phyloP scores from a whole-genome alignment of 2,329 filamentous ascomycete species.

The Ophiostoma novo-ulmi region DNA sequence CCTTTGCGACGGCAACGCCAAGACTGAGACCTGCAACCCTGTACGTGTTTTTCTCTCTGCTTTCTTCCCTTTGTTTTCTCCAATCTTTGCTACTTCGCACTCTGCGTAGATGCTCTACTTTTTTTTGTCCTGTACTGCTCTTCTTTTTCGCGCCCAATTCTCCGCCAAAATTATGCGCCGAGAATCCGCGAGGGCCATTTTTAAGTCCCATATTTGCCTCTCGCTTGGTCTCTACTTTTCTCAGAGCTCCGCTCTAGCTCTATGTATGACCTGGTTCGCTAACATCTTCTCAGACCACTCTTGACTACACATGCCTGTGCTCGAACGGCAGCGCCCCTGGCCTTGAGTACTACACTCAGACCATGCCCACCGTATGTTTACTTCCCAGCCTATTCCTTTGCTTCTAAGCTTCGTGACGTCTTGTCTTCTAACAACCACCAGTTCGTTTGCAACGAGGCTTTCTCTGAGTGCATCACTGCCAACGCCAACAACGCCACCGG shows the following conservation, averaged over 20 bases:
- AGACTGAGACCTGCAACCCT: slow-evolving; percentile 42
- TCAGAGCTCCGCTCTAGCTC: not conserved
- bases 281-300: slow-evolving; percentile 35
- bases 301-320: slow-evolving; percentile 49
- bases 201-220: slow-evolving; percentile 10
- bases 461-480: slow-evolving; percentile 42
- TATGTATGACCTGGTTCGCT: slow-evolving; percentile 9
- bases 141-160: not conserved
- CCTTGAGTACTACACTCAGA: slow-evolving; percentile 50
- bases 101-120: not conserved
- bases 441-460: slow-evolving; percentile 51
- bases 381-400: not conserved
- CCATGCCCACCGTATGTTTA: slow-evolving; percentile 41
- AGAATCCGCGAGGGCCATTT: not conserved
- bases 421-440: slow-evolving; percentile 25
- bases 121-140: not conserved
- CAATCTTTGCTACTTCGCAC: not conserved
- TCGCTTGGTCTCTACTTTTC: not conserved
- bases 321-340: slow-evolving; percentile 46
- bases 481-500: slow-evolving; percentile 39
- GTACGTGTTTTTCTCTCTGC: slow-evolving; percentile 37
- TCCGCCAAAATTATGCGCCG: not conserved
- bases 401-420: not conserved
- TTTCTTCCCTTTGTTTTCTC: no score
- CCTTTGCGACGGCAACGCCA: slow-evolving; percentile 41